These are phyloP conservation scores for Petunia axillaris DNA, from an alignment of 257 asterid genomes.

Conservation along the genomic window DNA sequence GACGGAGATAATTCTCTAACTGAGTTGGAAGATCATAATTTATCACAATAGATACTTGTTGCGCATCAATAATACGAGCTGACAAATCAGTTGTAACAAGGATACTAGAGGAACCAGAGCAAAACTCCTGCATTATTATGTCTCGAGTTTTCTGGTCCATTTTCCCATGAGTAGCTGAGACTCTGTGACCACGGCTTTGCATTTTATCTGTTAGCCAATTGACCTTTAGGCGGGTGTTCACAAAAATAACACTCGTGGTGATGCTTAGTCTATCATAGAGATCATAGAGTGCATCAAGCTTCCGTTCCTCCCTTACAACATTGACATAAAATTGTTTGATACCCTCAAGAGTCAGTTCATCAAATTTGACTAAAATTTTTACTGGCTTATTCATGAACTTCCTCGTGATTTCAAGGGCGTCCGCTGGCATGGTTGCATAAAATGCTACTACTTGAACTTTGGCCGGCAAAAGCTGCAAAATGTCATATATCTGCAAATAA, in stretches of 20 bases:
- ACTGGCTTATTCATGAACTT: constrained; percentile 9
- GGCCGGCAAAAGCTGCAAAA: background rate
- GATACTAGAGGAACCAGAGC: background rate
- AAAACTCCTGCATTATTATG: background rate
- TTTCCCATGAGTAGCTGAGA: background rate
- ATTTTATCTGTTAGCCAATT: constrained; percentile 4
- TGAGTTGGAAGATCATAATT: background rate
- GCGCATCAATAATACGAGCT: background rate
- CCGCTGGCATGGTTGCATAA: background rate
- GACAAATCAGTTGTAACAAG: background rate
- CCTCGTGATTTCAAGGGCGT: background rate
- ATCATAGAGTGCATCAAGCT: background rate
- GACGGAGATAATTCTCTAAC: background rate
- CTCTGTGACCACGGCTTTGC: background rate
- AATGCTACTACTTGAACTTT: background rate
- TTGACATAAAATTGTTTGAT: background rate
- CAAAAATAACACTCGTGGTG: background rate
- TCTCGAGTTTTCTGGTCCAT: background rate
- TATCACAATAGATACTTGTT: background rate
- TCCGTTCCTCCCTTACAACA: background rate
- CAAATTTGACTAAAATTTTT: background rate
- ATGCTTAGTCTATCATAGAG: background rate
- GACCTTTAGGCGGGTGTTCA: background rate
- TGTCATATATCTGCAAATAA: background rate
- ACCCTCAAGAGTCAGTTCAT: constrained; percentile 3